Evolutionary conservation across 2,329 filamentous ascomycete species (phyloP).

Genomic region (Aspergillus bombycis): DNA sequence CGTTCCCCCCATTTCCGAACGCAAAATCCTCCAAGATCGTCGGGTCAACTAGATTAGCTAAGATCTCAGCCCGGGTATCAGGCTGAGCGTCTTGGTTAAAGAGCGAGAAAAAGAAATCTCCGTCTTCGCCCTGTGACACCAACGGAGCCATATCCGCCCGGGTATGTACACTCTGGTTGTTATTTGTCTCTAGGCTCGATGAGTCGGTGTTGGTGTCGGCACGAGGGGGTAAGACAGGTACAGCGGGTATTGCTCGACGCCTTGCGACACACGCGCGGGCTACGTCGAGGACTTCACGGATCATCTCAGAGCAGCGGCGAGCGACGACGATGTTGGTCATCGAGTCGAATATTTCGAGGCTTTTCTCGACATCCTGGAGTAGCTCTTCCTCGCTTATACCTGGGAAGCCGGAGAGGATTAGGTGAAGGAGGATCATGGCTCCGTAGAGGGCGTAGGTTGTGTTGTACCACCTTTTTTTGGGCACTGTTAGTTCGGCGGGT

Average conservation of each 20-base stretch:
- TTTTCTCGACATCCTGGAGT: constrained; percentile 33
- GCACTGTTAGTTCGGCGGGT: not conserved
- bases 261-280: constrained; percentile 23
- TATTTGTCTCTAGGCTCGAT: not conserved
- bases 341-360: constrained; percentile 34
- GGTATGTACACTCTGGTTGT: not conserved
- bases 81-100: constrained; percentile 21
- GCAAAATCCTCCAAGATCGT: constrained; percentile 29
- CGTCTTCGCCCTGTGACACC: constrained; percentile 1
- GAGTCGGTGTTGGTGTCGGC: not conserved
- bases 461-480: constrained; percentile 33
- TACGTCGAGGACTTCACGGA: constrained; percentile 32
- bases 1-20: constrained; percentile 23
- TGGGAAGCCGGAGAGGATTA: constrained; percentile 27
- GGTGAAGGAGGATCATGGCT: constrained; percentile 36
- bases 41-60: constrained; percentile 29
- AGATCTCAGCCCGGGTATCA: constrained; percentile 24
- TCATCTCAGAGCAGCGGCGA: constrained; percentile 35
- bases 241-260: constrained; percentile 8
- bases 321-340: constrained; percentile 37
- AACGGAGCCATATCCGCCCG: not conserved
- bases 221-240: not conserved
- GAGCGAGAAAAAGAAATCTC: constrained; percentile 23
- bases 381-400: constrained; percentile 24
- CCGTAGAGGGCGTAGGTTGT: constrained; percentile 39